Evolutionary conservation across 108 stramenopile genomes (phyloP).

Genomic region (Cyclotella kingstonii): DNA sequence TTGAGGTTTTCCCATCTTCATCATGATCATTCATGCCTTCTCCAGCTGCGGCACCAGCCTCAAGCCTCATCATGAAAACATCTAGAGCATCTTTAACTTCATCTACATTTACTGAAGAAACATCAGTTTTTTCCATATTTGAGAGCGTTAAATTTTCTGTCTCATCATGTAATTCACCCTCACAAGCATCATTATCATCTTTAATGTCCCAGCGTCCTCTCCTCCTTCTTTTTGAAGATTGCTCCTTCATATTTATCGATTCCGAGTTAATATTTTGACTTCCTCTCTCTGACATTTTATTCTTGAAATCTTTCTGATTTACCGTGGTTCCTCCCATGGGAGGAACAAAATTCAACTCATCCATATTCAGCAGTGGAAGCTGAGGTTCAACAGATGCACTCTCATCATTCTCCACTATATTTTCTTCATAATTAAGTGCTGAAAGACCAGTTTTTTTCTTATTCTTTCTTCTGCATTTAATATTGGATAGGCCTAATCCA

Average conservation of each 20-base stretch:
- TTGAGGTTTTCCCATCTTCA: slow-evolving; percentile 2
- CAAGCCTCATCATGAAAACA: slow-evolving; percentile 81
- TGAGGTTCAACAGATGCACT: slow-evolving; percentile 23
- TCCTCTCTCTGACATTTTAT: slow-evolving; percentile 20
- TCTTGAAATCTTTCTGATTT: slow-evolving; percentile 14
- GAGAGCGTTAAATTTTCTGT: not conserved
- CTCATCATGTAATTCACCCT: not conserved
- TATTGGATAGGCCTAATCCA: slow-evolving; percentile 14
- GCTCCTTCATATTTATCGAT: slow-evolving; percentile 14
- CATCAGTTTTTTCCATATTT: not conserved
- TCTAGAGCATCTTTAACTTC: slow-evolving; percentile 71
- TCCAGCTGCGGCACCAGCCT: slow-evolving; percentile 63
- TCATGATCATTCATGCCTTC: slow-evolving; percentile 43
- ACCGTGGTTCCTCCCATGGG: not conserved
- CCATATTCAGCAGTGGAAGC: slow-evolving; percentile 13
- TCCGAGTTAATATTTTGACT: slow-evolving; percentile 6
- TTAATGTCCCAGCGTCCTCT: slow-evolving; percentile 60
- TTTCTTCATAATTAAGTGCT: not conserved
- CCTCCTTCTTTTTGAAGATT: slow-evolving; percentile 47
- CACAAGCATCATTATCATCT: slow-evolving; percentile 5
- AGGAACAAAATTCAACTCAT: slow-evolving; percentile 18
- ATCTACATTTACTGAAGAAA: slow-evolving; percentile 12
- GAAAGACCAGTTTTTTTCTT: slow-evolving; percentile 15
- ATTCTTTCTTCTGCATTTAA: slow-evolving; percentile 19
- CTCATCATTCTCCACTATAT: not conserved